Base-by-base conservation (phyloP, 2,329 filamentous ascomycete species). In the Talaromyces sp. region DNA sequence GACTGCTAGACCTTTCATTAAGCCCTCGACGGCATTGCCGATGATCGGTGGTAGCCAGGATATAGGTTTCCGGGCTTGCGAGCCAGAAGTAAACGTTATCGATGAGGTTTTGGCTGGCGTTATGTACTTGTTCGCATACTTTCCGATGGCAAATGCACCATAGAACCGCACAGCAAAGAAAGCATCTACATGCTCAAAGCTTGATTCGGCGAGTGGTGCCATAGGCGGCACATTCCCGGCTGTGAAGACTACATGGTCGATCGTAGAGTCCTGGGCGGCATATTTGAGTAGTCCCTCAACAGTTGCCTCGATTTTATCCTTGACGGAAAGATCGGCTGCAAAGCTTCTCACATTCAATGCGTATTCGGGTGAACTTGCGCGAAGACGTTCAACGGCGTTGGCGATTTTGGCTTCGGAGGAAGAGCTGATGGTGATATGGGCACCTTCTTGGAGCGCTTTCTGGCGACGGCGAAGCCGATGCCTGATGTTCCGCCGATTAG, bases 181-280 rank as follows among this genome's bases (percentile, higher is more conserved):
- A 0, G 65, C 60, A n/a, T 75, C 45, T 4, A 78, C 64, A 1
- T 47, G 63, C 0, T 73, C 69, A 0, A 71, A 47, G 0, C 72
- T 76, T 0, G 75, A 53, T 1, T 78, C 72, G 0, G 66, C 29
- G 6, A 82, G 63, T 2, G 70, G 72, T 0, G 58, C 61, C 8
- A 77, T 72, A 2, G 77, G 75, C 7, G 85, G 73, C 2, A 76
- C 69, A 66, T 85, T 82, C 11, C 82, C 86, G 0, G 86, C 86
- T 0, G 86, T 88, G 76, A 81, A 85, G 47, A 87, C 76, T 29
- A 88, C 79, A 70, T 89, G 86, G 68, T 89, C 83, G 31, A 87
- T 60, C 5, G 54, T 56, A 36, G 65, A 49, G 68, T 34, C 64
- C 63, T 38, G 25, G 2, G 65, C 43, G 1, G 58, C 61, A 22